Evolutionary conservation across 2,329 filamentous ascomycete genomes (phyloP), one percentile per base, ranked within the genome.

Genomic region (Colletotrichum siamense): DNA sequence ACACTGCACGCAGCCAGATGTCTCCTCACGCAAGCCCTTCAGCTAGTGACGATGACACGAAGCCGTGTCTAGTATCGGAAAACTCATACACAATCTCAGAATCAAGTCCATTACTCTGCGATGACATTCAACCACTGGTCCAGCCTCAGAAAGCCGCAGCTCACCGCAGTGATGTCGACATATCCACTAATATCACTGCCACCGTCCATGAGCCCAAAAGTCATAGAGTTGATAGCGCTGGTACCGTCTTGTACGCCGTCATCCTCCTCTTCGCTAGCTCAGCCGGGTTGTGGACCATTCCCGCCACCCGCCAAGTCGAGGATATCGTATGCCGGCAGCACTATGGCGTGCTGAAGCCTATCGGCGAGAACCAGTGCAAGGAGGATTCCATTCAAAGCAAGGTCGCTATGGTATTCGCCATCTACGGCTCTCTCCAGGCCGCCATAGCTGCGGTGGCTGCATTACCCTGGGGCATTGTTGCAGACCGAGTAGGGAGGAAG

Each of bases 401-500:
- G 69, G 77, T 86, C n/a, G 85, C 85, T 9, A 80, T 82, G 26
- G 73, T 87, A 10, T 78, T 85, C 36, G 84, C 83, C 34, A 80
- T 82, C 13, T 74, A 81, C 55, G 73, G 77, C 28, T 78, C 84
- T 39, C 39, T 85, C n/a, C 80, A 79, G 34, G 81, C 83, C 9
- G 80, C 81, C 59, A 79, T 85, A 69, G 82, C 82, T 12, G 39
- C 55, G 77, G 84, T 68, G 44, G 83, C 18, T 4, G 82, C 85
- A 2, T 78, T 86, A 59, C 82, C 84, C 1, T 87, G 85, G 82
- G 85, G 84, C 13, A 79, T 85, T 4, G 79, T 84, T 6, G 84
- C 84, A 10, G 85, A 86, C 78, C 82, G 81, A 32, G 80, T 86
- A 67, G 85, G 85, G 15, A 81, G 85, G 36, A 84, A 83, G 59